Evolutionary conservation across 768 basidiomycete genomes (phyloP), one percentile per base, ranked within the genome.

Genomic region (Naganishia antarctica): DNA sequence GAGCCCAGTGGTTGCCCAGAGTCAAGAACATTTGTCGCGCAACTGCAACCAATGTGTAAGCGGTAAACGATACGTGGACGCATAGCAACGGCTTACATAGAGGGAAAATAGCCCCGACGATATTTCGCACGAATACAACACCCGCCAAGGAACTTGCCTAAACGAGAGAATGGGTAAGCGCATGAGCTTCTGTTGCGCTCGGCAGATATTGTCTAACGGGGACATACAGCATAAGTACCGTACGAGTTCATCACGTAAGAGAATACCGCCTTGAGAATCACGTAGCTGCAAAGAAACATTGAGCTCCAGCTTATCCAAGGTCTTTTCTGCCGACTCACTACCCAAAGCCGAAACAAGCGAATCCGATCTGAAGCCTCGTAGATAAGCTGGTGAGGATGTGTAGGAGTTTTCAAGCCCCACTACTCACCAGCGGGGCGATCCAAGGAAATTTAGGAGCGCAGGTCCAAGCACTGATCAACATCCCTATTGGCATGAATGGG

Each of bases 181-280:
- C 26, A 5, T n/a, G 29, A 29, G 28, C 28, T 18, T 23, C 16
- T 21, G 37, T 37, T 37, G 34, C 34, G 34, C 34, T 15, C 8
- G n/a, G n/a, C n/a, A n/a, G n/a, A n/a, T n/a, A 53, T 53, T 29
- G 50, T n/a, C 13, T 46, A 26, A 25, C 6, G 18, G 45, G 47
- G 1, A 45, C 65, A 53, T 44, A 62, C 65, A 5, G 69, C 68
- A 53, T 67, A 73, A 34, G 68, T 69, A 4, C 69, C 69, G 57
- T 73, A 73, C 2, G 70, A 70, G 61, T 73, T 70, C 16, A 73
- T 70, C 4, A 73, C 69, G 32, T 73, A 73, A 34, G 68, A 67
- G 28, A 73, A 60, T 41, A 73, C 70, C 18, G 70, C 70, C n/a
- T 69, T 69, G 29, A 73, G 49, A 58, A 73, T 70, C 7, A 50